phyloP scores from a whole-genome alignment of 306 rosid species.

The Begonia masoniana region DNA sequence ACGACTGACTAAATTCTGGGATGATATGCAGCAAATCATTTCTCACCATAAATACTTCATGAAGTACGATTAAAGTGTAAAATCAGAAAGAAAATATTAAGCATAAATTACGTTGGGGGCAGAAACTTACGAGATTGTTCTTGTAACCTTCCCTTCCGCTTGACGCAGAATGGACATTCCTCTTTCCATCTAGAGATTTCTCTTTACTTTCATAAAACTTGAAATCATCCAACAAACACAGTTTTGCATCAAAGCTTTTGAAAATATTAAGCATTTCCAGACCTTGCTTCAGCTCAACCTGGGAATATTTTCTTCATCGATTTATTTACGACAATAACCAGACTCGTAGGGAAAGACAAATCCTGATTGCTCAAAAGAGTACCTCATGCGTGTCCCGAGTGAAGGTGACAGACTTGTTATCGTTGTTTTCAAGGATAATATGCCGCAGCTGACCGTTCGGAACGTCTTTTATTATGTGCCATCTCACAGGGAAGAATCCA shows the following conservation, averaged over 20 bases:
- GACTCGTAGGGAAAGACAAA: not conserved
- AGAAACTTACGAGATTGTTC: not conserved
- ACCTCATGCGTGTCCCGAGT: conserved; percentile 94
- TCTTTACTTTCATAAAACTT: conserved; percentile 53
- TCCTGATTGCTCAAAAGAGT: not conserved
- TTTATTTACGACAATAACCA: not conserved
- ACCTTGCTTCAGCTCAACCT: conserved; percentile 70
- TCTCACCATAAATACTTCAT: not conserved
- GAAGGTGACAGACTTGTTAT: conserved; percentile 54
- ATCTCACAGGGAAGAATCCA: conserved; percentile 75
- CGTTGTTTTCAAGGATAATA: conserved; percentile 54
- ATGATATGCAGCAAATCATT: not conserved
- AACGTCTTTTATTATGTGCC: conserved; percentile 74
- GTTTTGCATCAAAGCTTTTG: conserved; percentile 33
- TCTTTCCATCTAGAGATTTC: conserved; percentile 23
- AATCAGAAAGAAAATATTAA: too few species aligned
- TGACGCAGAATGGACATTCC: not conserved
- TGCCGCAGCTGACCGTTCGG: conserved; percentile 51
- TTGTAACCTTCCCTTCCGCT: conserved; percentile 6
- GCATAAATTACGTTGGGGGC: not conserved
- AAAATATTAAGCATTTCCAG: conserved; percentile 62
- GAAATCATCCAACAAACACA: conserved; percentile 64
- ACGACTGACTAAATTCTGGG: too few species aligned
- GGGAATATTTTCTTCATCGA: conserved; percentile 6
- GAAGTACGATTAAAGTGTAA: not conserved